A percentile compares a stretch with the other conserved stretches of the same genome.
Conservation (phyloP, 163 green algal genomes). For the Chlamydomonas reinhardtii region DNA sequence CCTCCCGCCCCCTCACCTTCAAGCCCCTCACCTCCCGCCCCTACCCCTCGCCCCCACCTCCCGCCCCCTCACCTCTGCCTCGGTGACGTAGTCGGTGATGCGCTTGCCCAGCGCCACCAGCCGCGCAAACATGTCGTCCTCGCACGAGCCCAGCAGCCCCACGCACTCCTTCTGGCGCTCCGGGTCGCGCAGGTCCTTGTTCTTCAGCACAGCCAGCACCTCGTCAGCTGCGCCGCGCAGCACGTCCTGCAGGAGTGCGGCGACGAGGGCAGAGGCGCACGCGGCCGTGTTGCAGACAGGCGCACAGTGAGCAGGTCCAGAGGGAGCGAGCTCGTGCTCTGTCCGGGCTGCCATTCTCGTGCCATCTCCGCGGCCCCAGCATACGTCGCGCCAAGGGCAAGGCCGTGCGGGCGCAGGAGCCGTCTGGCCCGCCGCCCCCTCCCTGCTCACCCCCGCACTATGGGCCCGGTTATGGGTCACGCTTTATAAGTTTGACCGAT, state of each 20-base stretch:
- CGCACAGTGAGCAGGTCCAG: too few species aligned
- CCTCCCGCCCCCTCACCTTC: conserved; percentile 80
- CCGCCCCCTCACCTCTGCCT: conserved; percentile 58
- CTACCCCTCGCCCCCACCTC: not conserved
- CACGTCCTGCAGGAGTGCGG: conserved; percentile 83
- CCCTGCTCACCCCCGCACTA: too few species aligned
- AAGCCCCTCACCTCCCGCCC: conserved; percentile 68
- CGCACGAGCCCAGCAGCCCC: conserved; percentile 84
- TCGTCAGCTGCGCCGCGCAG: conserved; percentile 97
- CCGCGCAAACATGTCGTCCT: conserved; percentile 87
- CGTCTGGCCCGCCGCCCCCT: too few species aligned
- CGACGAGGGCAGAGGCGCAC: too few species aligned
- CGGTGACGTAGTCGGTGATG: conserved; percentile 91
- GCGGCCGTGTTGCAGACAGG: too few species aligned
- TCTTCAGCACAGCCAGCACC: conserved; percentile 94
- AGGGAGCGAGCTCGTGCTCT: too few species aligned
- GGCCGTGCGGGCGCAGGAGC: too few species aligned
- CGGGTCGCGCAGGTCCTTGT: conserved; percentile 73
- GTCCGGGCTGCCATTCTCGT: too few species aligned
- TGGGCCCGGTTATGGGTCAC: too few species aligned
- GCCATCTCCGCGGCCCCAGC: too few species aligned
- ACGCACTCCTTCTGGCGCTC: conserved; percentile 57
- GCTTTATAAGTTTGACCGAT: too few species aligned
- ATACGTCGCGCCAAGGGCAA: too few species aligned
- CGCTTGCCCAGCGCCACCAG: conserved; percentile 90